Base-by-base conservation (phyloP, 495 filamentous ascomycete genomes). In the Annulohypoxylon nitens region DNA sequence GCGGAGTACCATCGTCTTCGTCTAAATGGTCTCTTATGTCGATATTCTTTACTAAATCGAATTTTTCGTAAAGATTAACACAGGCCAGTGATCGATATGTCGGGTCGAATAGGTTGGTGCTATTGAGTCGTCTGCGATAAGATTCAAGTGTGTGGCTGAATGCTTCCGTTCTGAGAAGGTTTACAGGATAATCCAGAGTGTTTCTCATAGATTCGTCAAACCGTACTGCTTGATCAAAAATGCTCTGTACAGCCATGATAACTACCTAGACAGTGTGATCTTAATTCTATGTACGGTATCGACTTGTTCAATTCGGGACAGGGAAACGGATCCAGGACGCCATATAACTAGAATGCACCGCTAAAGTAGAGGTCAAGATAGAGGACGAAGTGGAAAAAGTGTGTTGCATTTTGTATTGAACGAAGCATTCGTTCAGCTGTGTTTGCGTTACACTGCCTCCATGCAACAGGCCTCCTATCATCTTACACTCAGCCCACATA, bases 61-160 rank as follows among this genome's bases (percentile, higher is more conserved):
- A 67, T 53, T 67, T 60, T 39, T 67, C 54, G 20, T 60, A 67
- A 33, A 67, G 39, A 45, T 67, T 55, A 34, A 67, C 39, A 10
- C 64, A 60, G 0, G 30, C 33, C 30, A 67, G 18, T 23, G 55
- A 67, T 1, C 64, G 64, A n/a, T 51, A 25, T 16, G 18, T 18
- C 0, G 43, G 26, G 34, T 67, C 37, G 55, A 67, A 67, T 39
- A 60, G 39, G 6, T 43, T 60, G 5, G 14, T 67, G 41, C 54
- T 20, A 14, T 67, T 43, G 9, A 67, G 55, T 51, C 39, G 34
- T 58, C 26, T 34, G 8, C 50, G 36, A 34, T 70, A 70, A 7
- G 61, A 64, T 14, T 70, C 67, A 11, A 70, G 67, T 11, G 67
- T 70, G 61, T 70, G 67, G 58, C 4, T n/a, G 45, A 63, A 70